Conservation (phyloP, 345 rosid genomes). For the Psidium guajava region DNA sequence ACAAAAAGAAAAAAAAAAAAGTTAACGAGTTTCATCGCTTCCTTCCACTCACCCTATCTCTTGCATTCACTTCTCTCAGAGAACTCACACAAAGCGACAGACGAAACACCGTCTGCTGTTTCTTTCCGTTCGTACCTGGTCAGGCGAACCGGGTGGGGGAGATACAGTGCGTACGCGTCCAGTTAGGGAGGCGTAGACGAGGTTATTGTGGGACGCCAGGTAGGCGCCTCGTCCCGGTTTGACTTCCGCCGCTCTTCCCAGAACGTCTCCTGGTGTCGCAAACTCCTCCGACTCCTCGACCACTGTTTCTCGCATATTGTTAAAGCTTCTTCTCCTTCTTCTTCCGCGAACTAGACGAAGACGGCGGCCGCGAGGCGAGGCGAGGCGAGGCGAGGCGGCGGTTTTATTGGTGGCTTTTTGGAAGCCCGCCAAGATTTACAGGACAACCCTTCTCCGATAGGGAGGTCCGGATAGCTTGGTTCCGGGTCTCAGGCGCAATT, state of each 20-base stretch:
- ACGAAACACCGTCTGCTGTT: background rate
- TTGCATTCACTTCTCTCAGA: background rate
- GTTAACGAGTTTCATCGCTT: background rate
- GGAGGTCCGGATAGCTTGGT: background rate
- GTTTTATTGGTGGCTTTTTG: background rate
- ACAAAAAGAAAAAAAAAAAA: no score
- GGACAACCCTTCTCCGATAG: no score
- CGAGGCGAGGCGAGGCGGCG: background rate
- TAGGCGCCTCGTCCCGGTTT: constrained; percentile 83
- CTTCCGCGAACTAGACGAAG: background rate
- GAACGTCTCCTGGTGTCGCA: constrained; percentile 79
- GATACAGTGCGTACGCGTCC: constrained; percentile 42
- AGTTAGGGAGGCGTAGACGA: constrained; percentile 75
- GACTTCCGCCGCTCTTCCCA: constrained; percentile 49
- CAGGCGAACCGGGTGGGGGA: constrained; percentile 47
- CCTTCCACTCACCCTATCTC: background rate
- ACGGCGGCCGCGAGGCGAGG: background rate
- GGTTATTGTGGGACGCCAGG: constrained; percentile 32
- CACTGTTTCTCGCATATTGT: background rate
- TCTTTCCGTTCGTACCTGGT: constrained; percentile 34
- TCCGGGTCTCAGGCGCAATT: background rate
- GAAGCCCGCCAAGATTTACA: no score
- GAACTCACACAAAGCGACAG: background rate
- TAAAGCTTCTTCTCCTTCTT: background rate
- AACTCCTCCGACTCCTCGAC: constrained; percentile 22